Percentiles rank a stretch among this genome's conserved stretches.
Evolutionary conservation across 2,329 filamentous ascomycete genomes (phyloP).

Genomic region (Alternaria burnsii): DNA sequence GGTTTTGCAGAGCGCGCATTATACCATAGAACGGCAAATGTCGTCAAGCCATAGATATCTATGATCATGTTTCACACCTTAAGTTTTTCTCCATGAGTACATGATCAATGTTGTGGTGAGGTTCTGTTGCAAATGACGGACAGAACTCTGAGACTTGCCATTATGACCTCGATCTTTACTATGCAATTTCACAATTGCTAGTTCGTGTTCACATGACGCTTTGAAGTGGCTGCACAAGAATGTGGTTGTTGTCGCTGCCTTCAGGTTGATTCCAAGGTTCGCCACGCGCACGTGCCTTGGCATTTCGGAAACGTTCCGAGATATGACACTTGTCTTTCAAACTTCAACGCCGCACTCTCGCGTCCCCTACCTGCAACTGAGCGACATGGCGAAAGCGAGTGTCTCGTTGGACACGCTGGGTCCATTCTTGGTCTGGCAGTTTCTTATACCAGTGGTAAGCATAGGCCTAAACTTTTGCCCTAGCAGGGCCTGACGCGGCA

Average conservation of each 20-base stretch:
- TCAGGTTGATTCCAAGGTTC: not conserved
- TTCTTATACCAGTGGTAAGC: constrained; percentile 44
- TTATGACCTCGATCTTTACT: not conserved
- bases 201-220: not conserved
- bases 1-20: constrained; percentile 10
- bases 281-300: constrained; percentile 10
- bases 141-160: not conserved
- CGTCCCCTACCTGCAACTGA: not conserved
- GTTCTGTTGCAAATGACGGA: not conserved
- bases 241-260: not conserved
- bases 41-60: constrained; percentile 12
- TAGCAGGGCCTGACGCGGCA: constrained; percentile 23
- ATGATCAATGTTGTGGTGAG: not conserved
- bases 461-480: not conserved
- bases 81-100: not conserved
- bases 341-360: not conserved
- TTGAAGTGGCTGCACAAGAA: not conserved
- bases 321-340: constrained; percentile 18
- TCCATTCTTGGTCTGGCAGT: constrained; percentile 48
- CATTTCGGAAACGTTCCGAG: constrained; percentile 19
- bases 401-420: constrained; percentile 43
- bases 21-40: constrained; percentile 12
- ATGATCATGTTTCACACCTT: constrained; percentile 1
- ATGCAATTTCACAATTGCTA: not conserved
- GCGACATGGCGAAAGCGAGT: constrained; percentile 33